Evolutionary conservation across 495 filamentous ascomycete genomes (phyloP), one percentile per base, ranked within the genome.

Genomic region (Neurospora sp.): DNA sequence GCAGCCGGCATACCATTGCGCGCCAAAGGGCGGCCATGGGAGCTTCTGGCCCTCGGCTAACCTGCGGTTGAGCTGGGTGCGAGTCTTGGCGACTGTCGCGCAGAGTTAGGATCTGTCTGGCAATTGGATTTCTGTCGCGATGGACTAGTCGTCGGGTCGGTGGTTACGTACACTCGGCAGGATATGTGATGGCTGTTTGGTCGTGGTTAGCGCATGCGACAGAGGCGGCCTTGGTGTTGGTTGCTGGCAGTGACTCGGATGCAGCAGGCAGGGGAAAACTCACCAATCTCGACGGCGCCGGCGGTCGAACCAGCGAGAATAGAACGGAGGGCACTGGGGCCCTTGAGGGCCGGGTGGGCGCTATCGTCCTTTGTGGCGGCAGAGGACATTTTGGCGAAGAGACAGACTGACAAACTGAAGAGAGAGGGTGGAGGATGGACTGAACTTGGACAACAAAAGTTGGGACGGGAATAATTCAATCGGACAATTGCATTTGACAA

Each of bases 1-100:
- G 84, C 96, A 99, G 42, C 96, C 96, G 42, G 96, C 96, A 80
- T 98, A 99, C 96, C 96, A 99, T 78, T 97, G 94, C 72, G 81
- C 84, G 39, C 96, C 96, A 76, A 98, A 98, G 37, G 93, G 92
- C 40, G 96, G 96, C 92, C 93, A 98, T 66, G 94, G 94, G n/a
- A 97, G 87, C 84, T 96, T 97, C 83, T 94, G 84, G 59, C 90
- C 90, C 72, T 91, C 89, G 37, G 91, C 84, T 77, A 98, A 84
- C 81, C 90, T 89, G 77, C 92, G 91, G 77, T 99, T 98, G 77
- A 99, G 91, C 81, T 99, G 96, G 71, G 92, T 92, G 72, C 96
- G 87, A 66, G 96, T 99, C 83, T 99, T 99, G 73, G 95, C 96
- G 82, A 98, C 92, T 81, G 69, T 76, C 35, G 70, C 20, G 35